Percentiles rank a stretch among this genome's conserved stretches.
phyloP scores from a whole-genome alignment of 2,329 filamentous ascomycete genomes.

The Gremmenia infestans region DNA sequence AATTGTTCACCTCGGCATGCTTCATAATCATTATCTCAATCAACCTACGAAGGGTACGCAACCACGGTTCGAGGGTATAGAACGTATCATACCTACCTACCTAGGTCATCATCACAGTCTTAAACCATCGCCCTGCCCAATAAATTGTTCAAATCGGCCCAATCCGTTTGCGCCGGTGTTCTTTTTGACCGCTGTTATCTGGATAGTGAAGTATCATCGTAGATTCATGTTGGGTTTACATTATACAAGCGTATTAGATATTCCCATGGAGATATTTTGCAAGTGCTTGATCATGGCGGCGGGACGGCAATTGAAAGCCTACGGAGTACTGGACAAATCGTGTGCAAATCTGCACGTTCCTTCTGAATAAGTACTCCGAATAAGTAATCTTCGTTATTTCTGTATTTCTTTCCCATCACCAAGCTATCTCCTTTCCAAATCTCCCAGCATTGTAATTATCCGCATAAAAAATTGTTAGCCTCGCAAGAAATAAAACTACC shows the following conservation, averaged over 20 bases:
- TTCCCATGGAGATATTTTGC: background rate
- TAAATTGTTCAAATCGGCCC: background rate
- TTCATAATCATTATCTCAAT: too few species aligned
- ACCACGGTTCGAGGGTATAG: background rate
- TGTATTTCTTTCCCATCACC: too few species aligned
- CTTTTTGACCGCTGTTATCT: background rate
- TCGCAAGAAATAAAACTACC: conserved; percentile 28
- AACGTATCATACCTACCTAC: background rate
- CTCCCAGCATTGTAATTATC: background rate
- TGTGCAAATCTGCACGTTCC: too few species aligned
- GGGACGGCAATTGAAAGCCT: background rate
- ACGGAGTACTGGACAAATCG: background rate
- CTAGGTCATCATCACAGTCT: background rate
- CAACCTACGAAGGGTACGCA: too few species aligned
- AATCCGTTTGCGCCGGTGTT: background rate
- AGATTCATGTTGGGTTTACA: too few species aligned
- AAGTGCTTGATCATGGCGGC: background rate
- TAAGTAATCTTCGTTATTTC: too few species aligned
- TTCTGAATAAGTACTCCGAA: too few species aligned
- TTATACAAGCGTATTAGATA: background rate
- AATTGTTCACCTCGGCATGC: too few species aligned
- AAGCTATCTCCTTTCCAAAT: too few species aligned
- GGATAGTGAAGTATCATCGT: background rate
- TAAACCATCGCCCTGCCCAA: background rate
- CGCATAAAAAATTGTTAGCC: conserved; percentile 12